Conservation (phyloP, 78 protist genomes). For the Protostelium mycophagum region DNA sequence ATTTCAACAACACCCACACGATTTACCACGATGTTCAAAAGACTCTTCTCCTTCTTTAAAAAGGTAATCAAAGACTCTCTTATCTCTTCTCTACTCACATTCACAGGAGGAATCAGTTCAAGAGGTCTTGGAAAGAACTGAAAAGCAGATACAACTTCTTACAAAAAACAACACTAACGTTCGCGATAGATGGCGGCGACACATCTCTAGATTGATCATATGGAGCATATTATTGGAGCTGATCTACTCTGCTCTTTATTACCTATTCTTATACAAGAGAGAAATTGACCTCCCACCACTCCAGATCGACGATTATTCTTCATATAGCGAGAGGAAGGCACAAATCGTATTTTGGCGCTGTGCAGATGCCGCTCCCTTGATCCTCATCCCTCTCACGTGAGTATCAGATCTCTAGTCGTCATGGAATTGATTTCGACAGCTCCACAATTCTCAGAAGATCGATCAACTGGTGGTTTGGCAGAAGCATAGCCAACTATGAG, state of each 20-base stretch:
- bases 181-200: background rate
- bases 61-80: too few relatives aligned
- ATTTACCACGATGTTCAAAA: too few relatives aligned
- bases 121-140: background rate
- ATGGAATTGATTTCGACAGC: background rate
- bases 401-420: background rate
- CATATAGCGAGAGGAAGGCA: background rate
- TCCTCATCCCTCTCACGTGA: background rate
- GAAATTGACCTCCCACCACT: background rate
- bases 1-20: too few relatives aligned
- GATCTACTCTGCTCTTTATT: background rate
- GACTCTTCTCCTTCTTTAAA: too few relatives aligned
- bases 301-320: background rate
- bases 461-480: background rate
- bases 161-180: background rate
- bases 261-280: background rate
- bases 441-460: background rate
- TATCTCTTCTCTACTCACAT: too few relatives aligned
- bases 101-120: background rate
- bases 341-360: background rate
- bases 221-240: background rate
- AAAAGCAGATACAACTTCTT: background rate
- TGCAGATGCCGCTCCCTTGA: background rate
- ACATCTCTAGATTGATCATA: background rate
- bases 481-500: background rate